phyloP scores from a whole-genome alignment of 1,284 basidiomycete genomes.

The Porogramme epimiltina region DNA sequence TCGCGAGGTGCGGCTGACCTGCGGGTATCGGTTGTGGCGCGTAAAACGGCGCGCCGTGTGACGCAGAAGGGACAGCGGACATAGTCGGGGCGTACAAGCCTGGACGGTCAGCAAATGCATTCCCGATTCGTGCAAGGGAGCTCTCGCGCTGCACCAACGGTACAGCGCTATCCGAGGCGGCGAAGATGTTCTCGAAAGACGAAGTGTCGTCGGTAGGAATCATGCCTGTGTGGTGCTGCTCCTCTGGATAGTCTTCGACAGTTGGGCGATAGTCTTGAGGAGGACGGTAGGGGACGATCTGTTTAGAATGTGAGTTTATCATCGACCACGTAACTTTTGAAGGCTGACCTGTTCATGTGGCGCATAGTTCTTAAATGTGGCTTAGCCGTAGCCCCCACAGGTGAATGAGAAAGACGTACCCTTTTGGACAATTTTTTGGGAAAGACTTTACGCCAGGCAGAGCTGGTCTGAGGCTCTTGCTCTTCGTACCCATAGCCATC shows the following conservation, averaged over 20 bases:
- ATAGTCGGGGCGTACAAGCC: slow-evolving; percentile 26
- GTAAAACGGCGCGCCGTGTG: slow-evolving; percentile 23
- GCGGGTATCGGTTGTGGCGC: slow-evolving; percentile 13
- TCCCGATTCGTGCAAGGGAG: slow-evolving; percentile 30
- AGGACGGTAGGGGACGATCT: neutral
- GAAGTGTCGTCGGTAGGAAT: slow-evolving; percentile 22
- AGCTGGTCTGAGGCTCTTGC: slow-evolving; percentile 22
- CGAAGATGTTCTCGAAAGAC: slow-evolving; percentile 26
- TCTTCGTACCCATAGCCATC: slow-evolving; percentile 26
- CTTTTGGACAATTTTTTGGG: slow-evolving; percentile 24
- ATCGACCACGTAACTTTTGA: too few species aligned
- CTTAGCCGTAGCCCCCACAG: too few species aligned
- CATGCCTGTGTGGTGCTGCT: slow-evolving; percentile 4
- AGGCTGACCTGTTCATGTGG: slow-evolving; percentile 27
- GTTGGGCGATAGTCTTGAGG: slow-evolving; percentile 17
- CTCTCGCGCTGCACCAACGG: slow-evolving; percentile 35
- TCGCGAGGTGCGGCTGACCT: slow-evolving; percentile 16
- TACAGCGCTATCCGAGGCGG: slow-evolving; percentile 21
- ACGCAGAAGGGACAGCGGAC: slow-evolving; percentile 26
- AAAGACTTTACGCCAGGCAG: slow-evolving; percentile 30
- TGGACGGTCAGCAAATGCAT: slow-evolving; percentile 30
- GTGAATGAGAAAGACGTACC: slow-evolving; percentile 17
- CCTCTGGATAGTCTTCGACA: slow-evolving; percentile 25
- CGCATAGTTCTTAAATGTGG: slow-evolving; percentile 17
- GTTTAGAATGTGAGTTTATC: too few species aligned